These are phyloP conservation scores for Acacia melanoxylon DNA, from an alignment of 306 rosid species.

Conservation along the genomic window DNA sequence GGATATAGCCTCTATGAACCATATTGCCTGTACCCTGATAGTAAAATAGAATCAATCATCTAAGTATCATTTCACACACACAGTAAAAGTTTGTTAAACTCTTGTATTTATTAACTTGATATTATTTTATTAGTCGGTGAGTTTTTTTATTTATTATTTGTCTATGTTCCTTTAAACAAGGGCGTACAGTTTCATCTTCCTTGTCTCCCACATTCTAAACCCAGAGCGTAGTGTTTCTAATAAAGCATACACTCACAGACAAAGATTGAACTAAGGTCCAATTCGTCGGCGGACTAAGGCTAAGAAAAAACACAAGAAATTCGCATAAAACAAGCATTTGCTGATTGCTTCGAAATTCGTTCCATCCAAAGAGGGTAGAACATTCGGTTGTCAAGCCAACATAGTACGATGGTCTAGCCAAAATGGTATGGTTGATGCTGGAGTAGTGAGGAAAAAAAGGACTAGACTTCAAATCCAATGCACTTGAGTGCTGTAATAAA, in stretches of 20 bases:
- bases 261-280: background rate
- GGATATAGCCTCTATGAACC: background rate
- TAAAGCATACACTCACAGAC: background rate
- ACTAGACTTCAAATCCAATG: constrained; percentile 7
- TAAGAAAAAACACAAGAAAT: background rate
- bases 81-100: background rate
- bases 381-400: background rate
- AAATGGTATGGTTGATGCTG: background rate
- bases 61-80: background rate
- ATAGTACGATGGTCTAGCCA: background rate
- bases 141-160: background rate
- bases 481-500: constrained; percentile 1
- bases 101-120: background rate
- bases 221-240: constrained; percentile 8
- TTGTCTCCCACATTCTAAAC: constrained; percentile 38
- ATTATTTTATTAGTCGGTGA: background rate
- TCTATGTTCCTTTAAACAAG: background rate
- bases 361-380: background rate
- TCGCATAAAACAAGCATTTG: constrained; percentile 23
- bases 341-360: background rate
- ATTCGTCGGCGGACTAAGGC: constrained; percentile 6
- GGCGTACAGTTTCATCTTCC: background rate
- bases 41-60: background rate
- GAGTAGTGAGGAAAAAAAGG: background rate
- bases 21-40: background rate